Percentiles rank a stretch among this genome's conserved stretches.
Evolutionary conservation across 169 alveolate species (phyloP).

Genomic region (Sarcocystis neurona): DNA sequence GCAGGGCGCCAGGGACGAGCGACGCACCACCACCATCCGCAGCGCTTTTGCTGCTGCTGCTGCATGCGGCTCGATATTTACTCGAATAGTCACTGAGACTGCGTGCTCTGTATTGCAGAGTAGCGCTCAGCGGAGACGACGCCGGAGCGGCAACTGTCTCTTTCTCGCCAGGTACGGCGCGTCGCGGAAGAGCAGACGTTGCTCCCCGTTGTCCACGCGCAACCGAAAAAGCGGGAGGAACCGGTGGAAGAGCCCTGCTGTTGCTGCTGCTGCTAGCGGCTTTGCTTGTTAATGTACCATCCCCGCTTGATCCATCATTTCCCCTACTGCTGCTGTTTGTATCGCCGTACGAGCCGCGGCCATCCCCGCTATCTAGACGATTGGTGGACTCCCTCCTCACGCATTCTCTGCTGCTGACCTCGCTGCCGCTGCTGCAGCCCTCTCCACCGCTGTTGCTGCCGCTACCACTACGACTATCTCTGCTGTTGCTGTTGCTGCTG

Average conservation of each 20-base stretch:
- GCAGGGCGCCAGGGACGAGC: not conserved
- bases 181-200: no score
- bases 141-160: no score
- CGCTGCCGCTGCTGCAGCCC: not conserved
- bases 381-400: slow-evolving; percentile 1
- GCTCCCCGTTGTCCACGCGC: no score
- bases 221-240: no score
- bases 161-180: no score
- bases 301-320: not conserved
- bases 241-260: no score
- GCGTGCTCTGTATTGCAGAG: no score
- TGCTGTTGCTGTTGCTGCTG: slow-evolving; percentile 38
- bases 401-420: not conserved
- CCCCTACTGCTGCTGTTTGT: not conserved
- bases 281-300: not conserved
- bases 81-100: not conserved
- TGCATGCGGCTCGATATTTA: not conserved
- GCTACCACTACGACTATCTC: slow-evolving; percentile 1
- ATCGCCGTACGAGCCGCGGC: not conserved
- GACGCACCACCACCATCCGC: not conserved
- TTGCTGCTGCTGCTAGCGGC: not conserved
- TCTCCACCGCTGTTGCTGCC: not conserved
- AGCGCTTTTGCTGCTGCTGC: slow-evolving; percentile 6
- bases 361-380: not conserved
- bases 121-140: no score